Evolutionary conservation across 371 early-diverging fungal species (phyloP).

Genomic region (Blakeslea trispora): DNA sequence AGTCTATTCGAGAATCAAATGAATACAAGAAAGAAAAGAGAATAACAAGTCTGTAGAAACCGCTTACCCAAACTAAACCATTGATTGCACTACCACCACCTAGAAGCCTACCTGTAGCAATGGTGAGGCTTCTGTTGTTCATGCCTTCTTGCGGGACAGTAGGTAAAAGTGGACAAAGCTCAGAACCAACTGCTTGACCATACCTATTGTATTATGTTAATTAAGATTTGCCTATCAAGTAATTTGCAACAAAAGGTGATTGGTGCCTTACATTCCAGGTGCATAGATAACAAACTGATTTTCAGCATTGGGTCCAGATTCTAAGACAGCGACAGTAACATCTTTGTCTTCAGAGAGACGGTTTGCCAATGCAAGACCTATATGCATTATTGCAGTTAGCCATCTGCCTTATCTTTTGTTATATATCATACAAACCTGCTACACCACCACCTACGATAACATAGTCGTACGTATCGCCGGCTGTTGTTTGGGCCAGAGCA

Average conservation of each 20-base stretch:
- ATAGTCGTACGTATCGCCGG: slow-evolving; percentile 12
- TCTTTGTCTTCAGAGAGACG: slow-evolving; percentile 17
- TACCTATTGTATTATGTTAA: slow-evolving; percentile 14
- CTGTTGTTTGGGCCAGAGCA: slow-evolving; percentile 1
- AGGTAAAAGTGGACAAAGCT: slow-evolving; percentile 14
- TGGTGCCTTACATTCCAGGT: slow-evolving; percentile 18
- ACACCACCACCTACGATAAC: slow-evolving; percentile 22
- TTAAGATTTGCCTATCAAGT: neutral
- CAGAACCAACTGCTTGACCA: slow-evolving; percentile 23
- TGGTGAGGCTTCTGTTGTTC: slow-evolving; percentile 11
- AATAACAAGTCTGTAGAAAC: no score
- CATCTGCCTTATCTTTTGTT: neutral
- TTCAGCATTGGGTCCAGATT: slow-evolving; percentile 17
- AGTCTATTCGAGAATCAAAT: slow-evolving; percentile 37
- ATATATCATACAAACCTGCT: slow-evolving; percentile 4
- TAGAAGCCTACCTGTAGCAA: slow-evolving; percentile 20
- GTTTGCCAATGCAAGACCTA: slow-evolving; percentile 20
- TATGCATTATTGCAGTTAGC: neutral
- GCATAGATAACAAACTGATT: slow-evolving; percentile 19
- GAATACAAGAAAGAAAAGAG: slow-evolving; percentile 1
- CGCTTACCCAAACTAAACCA: slow-evolving; percentile 19
- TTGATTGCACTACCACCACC: slow-evolving; percentile 26
- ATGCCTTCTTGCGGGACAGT: slow-evolving; percentile 20
- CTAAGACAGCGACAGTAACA: slow-evolving; percentile 19
- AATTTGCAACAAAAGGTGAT: neutral